Conservation (phyloP, 768 basidiomycete species). For the Austroboletus eburneus region DNA sequence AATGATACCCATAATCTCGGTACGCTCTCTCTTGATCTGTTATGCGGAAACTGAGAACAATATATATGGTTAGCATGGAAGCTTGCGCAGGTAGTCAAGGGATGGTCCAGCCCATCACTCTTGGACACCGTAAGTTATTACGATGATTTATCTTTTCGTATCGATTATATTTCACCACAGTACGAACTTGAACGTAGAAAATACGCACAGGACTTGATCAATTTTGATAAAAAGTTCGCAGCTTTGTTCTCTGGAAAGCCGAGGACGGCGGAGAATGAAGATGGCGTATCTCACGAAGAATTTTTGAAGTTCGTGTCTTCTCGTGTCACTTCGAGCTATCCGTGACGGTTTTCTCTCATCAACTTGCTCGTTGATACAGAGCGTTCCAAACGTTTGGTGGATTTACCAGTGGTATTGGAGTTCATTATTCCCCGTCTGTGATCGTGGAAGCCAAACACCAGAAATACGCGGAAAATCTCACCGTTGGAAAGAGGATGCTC, state of each 20-base stretch:
- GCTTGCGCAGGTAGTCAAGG: constrained; percentile 41
- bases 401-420: constrained; percentile 37
- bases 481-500: constrained; percentile 37
- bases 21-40: constrained; percentile 13
- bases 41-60: constrained; percentile 48
- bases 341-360: constrained; percentile 1
- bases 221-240: constrained; percentile 64
- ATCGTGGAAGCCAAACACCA: constrained; percentile 34
- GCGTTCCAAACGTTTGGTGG: constrained; percentile 36
- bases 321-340: neutral
- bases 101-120: constrained; percentile 36
- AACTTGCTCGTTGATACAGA: constrained; percentile 19
- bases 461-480: constrained; percentile 27
- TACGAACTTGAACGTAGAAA: constrained; percentile 66
- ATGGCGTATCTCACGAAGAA: constrained; percentile 32
- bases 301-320: constrained; percentile 30
- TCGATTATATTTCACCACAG: constrained; percentile 30
- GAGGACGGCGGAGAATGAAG: constrained; percentile 38
- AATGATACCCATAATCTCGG: constrained; percentile 71
- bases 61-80: constrained; percentile 46
- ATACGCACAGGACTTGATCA: constrained; percentile 69
- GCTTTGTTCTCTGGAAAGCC: constrained; percentile 68
- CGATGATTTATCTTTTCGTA: neutral
- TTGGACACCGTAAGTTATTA: constrained; percentile 37
- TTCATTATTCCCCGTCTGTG: constrained; percentile 36